These are phyloP conservation scores for Perkinsus chesapeaki DNA, from an alignment of 169 alveolate genomes.

Conservation along the genomic window DNA sequence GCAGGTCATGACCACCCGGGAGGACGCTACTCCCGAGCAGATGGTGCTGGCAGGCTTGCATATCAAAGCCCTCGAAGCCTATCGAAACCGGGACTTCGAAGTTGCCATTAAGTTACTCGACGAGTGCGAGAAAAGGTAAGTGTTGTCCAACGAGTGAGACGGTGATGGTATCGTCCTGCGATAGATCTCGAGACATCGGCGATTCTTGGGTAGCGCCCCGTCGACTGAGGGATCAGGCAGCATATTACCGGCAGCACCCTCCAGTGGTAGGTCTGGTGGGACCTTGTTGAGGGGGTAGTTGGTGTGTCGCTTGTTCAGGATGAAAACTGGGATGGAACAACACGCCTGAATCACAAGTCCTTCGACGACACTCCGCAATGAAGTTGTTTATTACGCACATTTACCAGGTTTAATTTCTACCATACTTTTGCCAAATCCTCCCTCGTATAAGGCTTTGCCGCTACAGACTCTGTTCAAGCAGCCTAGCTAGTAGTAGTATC, in stretches of 20 bases:
- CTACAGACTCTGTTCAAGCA: neutral
- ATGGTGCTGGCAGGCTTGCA: neutral
- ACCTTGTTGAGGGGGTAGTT: neutral
- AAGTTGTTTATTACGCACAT: neutral
- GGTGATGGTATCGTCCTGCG: neutral
- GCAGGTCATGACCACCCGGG: neutral
- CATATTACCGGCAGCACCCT: neutral
- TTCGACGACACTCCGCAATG: neutral
- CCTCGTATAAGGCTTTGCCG: too few species aligned
- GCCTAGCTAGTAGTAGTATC: neutral
- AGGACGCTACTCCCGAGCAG: neutral
- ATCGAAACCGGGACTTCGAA: neutral
- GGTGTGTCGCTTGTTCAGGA: neutral
- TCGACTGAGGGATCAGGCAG: neutral
- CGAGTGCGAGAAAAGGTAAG: neutral
- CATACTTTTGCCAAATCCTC: too few species aligned
- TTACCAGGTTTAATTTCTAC: neutral
- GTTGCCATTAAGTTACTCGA: neutral
- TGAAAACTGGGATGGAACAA: neutral
- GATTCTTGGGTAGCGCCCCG: neutral
- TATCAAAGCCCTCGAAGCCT: neutral
- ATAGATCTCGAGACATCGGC: neutral
- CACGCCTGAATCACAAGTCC: neutral
- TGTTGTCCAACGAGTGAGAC: neutral
- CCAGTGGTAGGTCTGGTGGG: neutral